Conservation (phyloP, 1,284 basidiomycete genomes). For the Trichosporon ovoides region DNA sequence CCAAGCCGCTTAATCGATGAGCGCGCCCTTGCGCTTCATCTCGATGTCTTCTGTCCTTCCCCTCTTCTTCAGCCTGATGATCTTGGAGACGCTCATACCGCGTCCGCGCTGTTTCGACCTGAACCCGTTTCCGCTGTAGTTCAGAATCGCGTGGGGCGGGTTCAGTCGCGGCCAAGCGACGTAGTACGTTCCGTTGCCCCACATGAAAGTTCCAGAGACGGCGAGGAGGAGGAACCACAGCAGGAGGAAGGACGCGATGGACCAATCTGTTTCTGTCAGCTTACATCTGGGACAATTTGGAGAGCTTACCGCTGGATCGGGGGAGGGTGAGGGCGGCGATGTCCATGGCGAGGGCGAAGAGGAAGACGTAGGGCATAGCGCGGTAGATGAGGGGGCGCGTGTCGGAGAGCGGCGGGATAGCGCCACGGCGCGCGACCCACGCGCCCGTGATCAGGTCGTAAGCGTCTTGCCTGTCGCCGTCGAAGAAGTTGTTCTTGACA, state of each 20-base stretch:
- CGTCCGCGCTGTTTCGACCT: conserved; percentile 71
- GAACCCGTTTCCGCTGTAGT: conserved; percentile 81
- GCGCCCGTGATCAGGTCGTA: conserved; percentile 90
- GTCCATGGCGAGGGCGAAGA: conserved; percentile 80
- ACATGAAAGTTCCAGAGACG: conserved; percentile 62
- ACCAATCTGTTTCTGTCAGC: conserved; percentile 22
- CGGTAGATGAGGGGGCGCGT: conserved; percentile 71
- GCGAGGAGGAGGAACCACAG: conserved; percentile 67
- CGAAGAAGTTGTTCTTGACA: conserved; percentile 95
- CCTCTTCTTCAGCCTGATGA: conserved; percentile 39
- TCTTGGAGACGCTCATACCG: conserved; percentile 52
- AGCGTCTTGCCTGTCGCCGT: conserved; percentile 89
- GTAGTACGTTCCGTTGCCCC: conserved; percentile 63
- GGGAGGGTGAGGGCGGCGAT: conserved; percentile 76
- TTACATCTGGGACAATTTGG: neutral
- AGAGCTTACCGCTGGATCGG: conserved; percentile 66
- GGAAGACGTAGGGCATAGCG: conserved; percentile 78
- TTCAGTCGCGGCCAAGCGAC: conserved; percentile 91
- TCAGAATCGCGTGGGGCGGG: conserved; percentile 74
- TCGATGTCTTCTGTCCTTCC: conserved; percentile 36
- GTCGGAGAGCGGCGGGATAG: conserved; percentile 68
- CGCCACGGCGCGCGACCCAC: conserved; percentile 72
- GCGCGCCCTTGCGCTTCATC: conserved; percentile 47
- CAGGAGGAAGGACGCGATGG: conserved; percentile 60
- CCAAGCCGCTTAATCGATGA: conserved; percentile 40